Base-by-base conservation (phyloP, 805 yeast species). In the Schizosaccharomyces octosporus region DNA sequence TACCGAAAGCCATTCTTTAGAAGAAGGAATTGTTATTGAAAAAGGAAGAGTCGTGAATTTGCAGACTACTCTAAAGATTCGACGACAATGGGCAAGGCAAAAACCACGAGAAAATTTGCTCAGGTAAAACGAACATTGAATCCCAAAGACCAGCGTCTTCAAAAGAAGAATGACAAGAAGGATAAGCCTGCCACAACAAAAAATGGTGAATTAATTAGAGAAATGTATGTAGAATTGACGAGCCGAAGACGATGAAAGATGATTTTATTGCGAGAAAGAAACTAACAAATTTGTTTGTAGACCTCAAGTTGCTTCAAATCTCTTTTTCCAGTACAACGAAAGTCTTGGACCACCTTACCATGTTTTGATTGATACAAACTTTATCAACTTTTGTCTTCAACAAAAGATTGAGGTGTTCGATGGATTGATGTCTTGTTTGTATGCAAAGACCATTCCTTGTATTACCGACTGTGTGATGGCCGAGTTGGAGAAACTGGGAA, bases 301-400 rank as follows among this genome's bases (percentile, higher is more conserved):
- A 17, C 98, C 98, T 2, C 97, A 93, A 72, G 96, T 93, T 1
- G 88, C 97, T 0, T 85, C 95, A 62, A 94, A 98, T 0, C 77
- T 93, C 55, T 93, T 93, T 72, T 93, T 93, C 77, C 96, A 90
- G 71, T 90, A 81, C 71, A 93, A 93, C 70, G 84, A 83, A 70
- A 87, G 97, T 19, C 86, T 93, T 65, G 87, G 86, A 71, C 98
- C 98, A n/a, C 98, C 98, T 57, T 93, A 93, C 69, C 97, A 93
- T 71, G 90, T 93, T 4, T 77, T 93, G 21, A 83, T 93, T 60
- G 98, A 93, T 81, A 93, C 98, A 36, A 93, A 93, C 76, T 93
- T 93, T 73, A 86, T 93, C 72, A 93, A 93, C 75, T 89, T 89
- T 73, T 86, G 95, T 65, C 90, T 93, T 66, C 97, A 88, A 71